phyloP scores from a whole-genome alignment of 139 green algal genomes.

The Chloropicon primus region DNA sequence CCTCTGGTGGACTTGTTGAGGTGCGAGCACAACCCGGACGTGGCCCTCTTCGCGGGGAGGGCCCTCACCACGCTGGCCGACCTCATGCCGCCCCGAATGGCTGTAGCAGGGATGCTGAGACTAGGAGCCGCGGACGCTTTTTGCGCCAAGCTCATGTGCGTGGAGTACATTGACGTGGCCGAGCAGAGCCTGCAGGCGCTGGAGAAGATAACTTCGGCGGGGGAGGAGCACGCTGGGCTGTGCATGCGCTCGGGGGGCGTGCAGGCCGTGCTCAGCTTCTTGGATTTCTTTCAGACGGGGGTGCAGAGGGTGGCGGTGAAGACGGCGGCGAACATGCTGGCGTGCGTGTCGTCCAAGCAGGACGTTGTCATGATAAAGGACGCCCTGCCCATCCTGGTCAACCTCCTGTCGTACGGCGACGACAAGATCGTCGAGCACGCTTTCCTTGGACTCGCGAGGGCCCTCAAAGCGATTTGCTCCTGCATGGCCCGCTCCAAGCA shows the following conservation, averaged over 20 bases:
- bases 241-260: conserved; percentile 62
- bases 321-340: conserved; percentile 74
- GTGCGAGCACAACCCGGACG: conserved; percentile 76
- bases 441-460: conserved; percentile 58
- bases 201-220: conserved; percentile 68
- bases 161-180: conserved; percentile 97
- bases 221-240: conserved; percentile 55
- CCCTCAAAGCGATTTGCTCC: not conserved
- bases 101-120: not conserved
- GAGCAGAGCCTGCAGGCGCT: conserved; percentile 78
- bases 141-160: conserved; percentile 71
- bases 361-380: conserved; percentile 33
- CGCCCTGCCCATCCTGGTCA: conserved; percentile 70
- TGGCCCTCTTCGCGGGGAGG: conserved; percentile 84
- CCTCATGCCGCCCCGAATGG: conserved; percentile 42
- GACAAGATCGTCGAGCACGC: conserved; percentile 75
- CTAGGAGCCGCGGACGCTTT: conserved; percentile 58
- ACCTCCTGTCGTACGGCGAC: conserved; percentile 67
- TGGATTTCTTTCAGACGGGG: conserved; percentile 90
- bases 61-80: conserved; percentile 85
- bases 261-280: conserved; percentile 73
- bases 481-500: no score
- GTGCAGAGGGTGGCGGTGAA: conserved; percentile 78
- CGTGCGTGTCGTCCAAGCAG: not conserved
- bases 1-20: conserved; percentile 73